phyloP scores from a whole-genome alignment of 768 basidiomycete species.

The Mycena haematopus region DNA sequence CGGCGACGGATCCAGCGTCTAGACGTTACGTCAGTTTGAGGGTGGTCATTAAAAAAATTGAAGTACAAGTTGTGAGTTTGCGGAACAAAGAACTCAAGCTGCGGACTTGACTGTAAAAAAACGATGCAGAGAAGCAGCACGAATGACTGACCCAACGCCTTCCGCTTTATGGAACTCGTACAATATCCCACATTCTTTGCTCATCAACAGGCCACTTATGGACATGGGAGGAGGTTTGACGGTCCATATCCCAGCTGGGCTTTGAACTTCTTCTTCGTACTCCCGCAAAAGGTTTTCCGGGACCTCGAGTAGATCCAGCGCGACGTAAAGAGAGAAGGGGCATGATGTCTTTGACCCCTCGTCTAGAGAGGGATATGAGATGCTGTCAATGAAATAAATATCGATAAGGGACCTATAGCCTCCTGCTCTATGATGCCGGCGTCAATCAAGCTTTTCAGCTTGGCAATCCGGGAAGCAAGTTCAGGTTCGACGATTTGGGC shows the following conservation, averaged over 20 bases:
- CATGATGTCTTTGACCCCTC: conserved; percentile 59
- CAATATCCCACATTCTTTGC: conserved; percentile 81
- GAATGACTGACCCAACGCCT: conserved; percentile 64
- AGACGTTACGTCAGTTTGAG: conserved; percentile 14
- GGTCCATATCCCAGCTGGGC: conserved; percentile 75
- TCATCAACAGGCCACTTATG: conserved; percentile 72
- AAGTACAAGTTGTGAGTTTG: conserved; percentile 69
- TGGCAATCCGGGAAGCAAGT: conserved; percentile 61
- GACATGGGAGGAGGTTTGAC: conserved; percentile 59
- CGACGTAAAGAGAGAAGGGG: conserved; percentile 69
- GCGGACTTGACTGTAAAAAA: conserved; percentile 2
- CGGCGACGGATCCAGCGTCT: conserved; percentile 78
- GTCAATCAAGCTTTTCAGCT: conserved; percentile 67
- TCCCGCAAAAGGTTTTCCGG: conserved; percentile 66
- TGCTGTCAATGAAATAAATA: background rate
- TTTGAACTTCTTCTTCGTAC: conserved; percentile 74
- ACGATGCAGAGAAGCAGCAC: background rate
- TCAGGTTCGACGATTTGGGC: conserved; percentile 65
- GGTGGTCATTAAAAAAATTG: background rate
- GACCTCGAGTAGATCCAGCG: conserved; percentile 62
- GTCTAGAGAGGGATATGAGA: conserved; percentile 40
- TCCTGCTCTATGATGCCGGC: conserved; percentile 67
- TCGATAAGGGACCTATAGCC: conserved; percentile 34
- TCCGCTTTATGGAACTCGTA: conserved; percentile 69
- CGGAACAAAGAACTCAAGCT: conserved; percentile 73